Percentiles rank a stretch among this genome's conserved stretches.
Evolutionary conservation across 768 basidiomycete species (phyloP).

Genomic region (Trametes sanguinea): DNA sequence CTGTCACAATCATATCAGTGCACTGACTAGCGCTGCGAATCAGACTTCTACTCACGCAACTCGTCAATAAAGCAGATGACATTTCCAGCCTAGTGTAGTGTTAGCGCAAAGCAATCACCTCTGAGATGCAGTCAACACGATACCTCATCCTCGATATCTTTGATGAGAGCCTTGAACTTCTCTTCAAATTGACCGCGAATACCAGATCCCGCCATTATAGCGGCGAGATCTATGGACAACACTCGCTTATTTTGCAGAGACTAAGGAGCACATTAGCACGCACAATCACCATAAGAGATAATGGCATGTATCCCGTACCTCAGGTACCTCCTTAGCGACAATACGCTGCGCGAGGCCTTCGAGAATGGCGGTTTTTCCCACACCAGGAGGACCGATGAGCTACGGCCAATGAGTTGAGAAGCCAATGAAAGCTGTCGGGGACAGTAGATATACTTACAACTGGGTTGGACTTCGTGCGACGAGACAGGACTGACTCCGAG

Average conservation of each 20-base stretch:
- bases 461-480: constrained; percentile 90
- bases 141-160: constrained; percentile 86
- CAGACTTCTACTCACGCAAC: constrained; percentile 63
- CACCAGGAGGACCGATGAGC: constrained; percentile 86
- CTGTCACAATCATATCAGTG: constrained; percentile 34
- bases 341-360: constrained; percentile 89
- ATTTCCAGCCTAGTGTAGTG: constrained; percentile 49
- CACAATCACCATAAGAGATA: not conserved
- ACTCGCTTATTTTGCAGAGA: constrained; percentile 88
- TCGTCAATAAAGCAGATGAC: constrained; percentile 95
- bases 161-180: constrained; percentile 88
- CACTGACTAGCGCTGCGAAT: not conserved
- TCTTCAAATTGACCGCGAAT: constrained; percentile 93
- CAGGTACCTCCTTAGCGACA: constrained; percentile 87
- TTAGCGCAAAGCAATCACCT: not conserved
- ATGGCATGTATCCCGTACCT: constrained; percentile 47
- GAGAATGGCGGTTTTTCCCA: constrained; percentile 91
- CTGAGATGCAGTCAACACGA: constrained; percentile 16
- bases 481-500: constrained; percentile 62
- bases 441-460: constrained; percentile 53
- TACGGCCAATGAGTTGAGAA: constrained; percentile 27
- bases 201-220: constrained; percentile 86
- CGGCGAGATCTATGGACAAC: constrained; percentile 79
- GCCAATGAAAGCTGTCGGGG: too few species aligned
- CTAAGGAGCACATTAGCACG: constrained; percentile 38